Percentiles rank a stretch among this genome's conserved stretches.
phyloP scores from a whole-genome alignment of 345 rosid species.

The Dovyalis caffra region DNA sequence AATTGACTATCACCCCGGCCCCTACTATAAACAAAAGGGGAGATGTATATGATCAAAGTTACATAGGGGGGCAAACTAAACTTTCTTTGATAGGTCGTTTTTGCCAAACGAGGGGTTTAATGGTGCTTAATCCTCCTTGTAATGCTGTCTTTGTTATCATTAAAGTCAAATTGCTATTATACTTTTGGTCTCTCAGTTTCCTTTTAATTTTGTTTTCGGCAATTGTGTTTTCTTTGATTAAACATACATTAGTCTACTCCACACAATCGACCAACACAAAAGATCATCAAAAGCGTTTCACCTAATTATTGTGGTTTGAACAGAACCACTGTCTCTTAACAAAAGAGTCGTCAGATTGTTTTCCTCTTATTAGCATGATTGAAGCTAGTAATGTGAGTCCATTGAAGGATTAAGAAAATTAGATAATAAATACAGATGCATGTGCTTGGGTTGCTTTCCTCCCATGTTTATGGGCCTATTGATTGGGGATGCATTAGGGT shows the following conservation, averaged over 20 bases:
- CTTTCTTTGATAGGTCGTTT: not conserved
- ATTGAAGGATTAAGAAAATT: slow-evolving; percentile 12
- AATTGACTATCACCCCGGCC: slow-evolving; percentile 8
- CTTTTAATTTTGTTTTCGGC: not conserved
- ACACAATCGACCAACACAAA: not conserved
- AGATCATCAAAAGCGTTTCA: not conserved
- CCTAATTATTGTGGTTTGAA: not conserved
- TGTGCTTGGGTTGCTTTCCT: slow-evolving; percentile 39
- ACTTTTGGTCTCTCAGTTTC: not conserved
- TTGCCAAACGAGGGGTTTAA: not conserved
- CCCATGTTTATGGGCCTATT: slow-evolving; percentile 22
- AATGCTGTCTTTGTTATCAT: not conserved
- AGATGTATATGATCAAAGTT: not conserved
- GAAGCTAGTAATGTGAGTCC: slow-evolving; percentile 4
- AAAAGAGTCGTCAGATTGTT: not conserved
- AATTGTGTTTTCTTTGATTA: not conserved
- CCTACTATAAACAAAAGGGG: not conserved
- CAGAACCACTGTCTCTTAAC: not conserved
- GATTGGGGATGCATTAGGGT: slow-evolving; percentile 37
- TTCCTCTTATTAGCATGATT: not conserved
- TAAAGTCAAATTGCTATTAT: not conserved
- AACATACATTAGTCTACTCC: not conserved
- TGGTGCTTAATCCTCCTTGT: not conserved
- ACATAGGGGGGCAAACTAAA: not conserved
- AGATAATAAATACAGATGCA: slow-evolving; percentile 32